Percentiles rank a stretch among this genome's conserved stretches.
These are phyloP conservation scores for Arthrinium puccinioides DNA, from an alignment of 2,329 filamentous ascomycete genomes.

Conservation along the genomic window DNA sequence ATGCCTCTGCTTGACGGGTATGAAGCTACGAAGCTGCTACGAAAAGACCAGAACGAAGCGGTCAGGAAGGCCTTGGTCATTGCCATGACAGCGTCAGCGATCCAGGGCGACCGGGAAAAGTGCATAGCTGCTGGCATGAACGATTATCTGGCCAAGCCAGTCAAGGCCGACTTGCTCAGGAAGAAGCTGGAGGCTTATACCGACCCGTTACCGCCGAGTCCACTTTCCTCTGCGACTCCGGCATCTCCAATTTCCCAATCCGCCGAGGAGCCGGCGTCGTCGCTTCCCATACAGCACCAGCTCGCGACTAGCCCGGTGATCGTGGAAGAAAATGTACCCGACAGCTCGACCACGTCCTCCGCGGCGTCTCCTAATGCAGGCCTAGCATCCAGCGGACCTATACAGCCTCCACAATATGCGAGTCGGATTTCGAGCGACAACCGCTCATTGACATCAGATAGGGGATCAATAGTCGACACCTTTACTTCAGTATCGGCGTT, in stretches of 20 bases:
- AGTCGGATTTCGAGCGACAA: slow-evolving; percentile 27
- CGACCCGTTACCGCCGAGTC: slow-evolving; percentile 21
- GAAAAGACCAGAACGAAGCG: slow-evolving; percentile 65
- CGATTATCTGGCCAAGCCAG: slow-evolving; percentile 91
- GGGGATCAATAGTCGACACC: slow-evolving; percentile 14
- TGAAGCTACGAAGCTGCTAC: slow-evolving; percentile 77
- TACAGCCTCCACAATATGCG: slow-evolving; percentile 9
- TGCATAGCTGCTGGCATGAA: slow-evolving; percentile 97
- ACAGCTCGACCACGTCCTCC: not conserved
- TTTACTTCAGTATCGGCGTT: slow-evolving; percentile 9
- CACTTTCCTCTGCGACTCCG: slow-evolving; percentile 5
- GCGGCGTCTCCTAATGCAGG: not conserved
- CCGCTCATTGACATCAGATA: slow-evolving; percentile 21
- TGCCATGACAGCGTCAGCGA: slow-evolving; percentile 93
- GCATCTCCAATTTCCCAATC: no score
- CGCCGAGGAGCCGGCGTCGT: no score
- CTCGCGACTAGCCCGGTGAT: slow-evolving; percentile 9
- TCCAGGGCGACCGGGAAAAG: slow-evolving; percentile 90
- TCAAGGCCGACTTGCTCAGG: slow-evolving; percentile 81
- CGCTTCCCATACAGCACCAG: no score
- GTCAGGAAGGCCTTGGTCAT: slow-evolving; percentile 86
- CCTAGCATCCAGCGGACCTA: no score
- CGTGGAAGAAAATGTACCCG: no score
- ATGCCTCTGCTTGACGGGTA: slow-evolving; percentile 94
- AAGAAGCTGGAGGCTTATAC: slow-evolving; percentile 63